Conservation (phyloP, 352 stramenopile species). For the Peronosclerospora sorghi region DNA sequence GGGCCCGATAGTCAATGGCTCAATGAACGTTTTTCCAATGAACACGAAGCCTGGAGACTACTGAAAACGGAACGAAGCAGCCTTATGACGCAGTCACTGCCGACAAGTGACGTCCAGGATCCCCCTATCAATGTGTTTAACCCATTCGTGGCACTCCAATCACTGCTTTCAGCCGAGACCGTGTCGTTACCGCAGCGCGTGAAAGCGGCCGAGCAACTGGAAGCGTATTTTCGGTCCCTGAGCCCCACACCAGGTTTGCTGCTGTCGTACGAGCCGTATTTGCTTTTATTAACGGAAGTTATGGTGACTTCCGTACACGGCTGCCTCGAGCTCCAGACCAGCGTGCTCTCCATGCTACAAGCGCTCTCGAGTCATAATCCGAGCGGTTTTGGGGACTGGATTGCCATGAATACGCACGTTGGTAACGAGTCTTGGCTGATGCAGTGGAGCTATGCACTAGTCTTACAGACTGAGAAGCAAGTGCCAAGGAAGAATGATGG, state of each 20-base stretch:
- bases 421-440: constrained; percentile 39
- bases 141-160: constrained; percentile 32
- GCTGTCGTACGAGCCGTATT: constrained; percentile 42
- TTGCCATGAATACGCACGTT: constrained; percentile 23
- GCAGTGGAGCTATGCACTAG: constrained; percentile 34
- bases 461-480: constrained; percentile 25
- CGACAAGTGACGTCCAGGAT: background rate
- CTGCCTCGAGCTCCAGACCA: constrained; percentile 25
- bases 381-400: constrained; percentile 34
- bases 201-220: constrained; percentile 35
- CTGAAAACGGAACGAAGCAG: too few relatives aligned
- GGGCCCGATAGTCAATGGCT: too few relatives aligned
- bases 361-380: constrained; percentile 32
- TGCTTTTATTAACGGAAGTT: constrained; percentile 26
- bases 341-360: constrained; percentile 28
- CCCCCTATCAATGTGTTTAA: constrained; percentile 16
- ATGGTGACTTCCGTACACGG: constrained; percentile 20
- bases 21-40: too few relatives aligned
- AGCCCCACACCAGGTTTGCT: constrained; percentile 16
- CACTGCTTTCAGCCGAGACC: constrained; percentile 28
- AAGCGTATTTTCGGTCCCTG: constrained; percentile 22
- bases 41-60: too few relatives aligned
- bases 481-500: constrained; percentile 14
- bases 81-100: constrained; percentile 1
- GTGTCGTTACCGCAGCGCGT: constrained; percentile 27